Evolutionary conservation across 2,329 filamentous ascomycete species (phyloP).

Genomic region (Arthrinium phaeospermum): DNA sequence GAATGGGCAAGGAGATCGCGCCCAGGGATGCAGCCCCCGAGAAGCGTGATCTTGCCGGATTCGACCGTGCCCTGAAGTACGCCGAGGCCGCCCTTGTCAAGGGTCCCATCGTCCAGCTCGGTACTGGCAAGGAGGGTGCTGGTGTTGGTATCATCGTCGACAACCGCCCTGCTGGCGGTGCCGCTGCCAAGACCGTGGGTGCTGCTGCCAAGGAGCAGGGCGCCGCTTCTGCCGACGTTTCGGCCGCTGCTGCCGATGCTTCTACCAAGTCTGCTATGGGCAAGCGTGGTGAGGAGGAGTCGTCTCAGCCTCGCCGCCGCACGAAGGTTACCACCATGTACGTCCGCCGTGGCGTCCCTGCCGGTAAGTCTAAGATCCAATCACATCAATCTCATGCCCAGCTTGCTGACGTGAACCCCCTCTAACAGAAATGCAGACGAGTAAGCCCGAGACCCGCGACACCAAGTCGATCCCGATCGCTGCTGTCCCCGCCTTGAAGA

Average conservation of each 20-base stretch:
- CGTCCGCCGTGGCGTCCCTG: slow-evolving; percentile 49
- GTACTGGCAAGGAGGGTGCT: slow-evolving; percentile 45
- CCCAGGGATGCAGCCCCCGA: slow-evolving; percentile 43
- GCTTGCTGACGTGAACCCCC: slow-evolving; percentile 30
- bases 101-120: slow-evolving; percentile 46
- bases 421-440: slow-evolving; percentile 35
- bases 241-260: slow-evolving; percentile 27
- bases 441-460: slow-evolving; percentile 33
- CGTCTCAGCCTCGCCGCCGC: slow-evolving; percentile 41
- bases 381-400: background rate
- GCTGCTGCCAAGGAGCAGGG: slow-evolving; percentile 25
- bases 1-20: slow-evolving; percentile 55
- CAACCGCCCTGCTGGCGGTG: slow-evolving; percentile 35
- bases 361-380: slow-evolving; percentile 41
- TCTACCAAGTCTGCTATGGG: slow-evolving; percentile 24
- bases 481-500: slow-evolving; percentile 27
- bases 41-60: slow-evolving; percentile 47
- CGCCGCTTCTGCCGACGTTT: slow-evolving; percentile 26
- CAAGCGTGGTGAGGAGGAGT: slow-evolving; percentile 33
- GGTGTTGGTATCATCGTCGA: slow-evolving; percentile 48
- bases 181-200: slow-evolving; percentile 28
- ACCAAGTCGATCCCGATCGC: slow-evolving; percentile 31
- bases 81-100: slow-evolving; percentile 46
- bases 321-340: slow-evolving; percentile 55
- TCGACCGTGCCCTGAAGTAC: slow-evolving; percentile 47